Conservation (phyloP, 176 grass and related monocot genomes). For the Melocanna baccifera region DNA sequence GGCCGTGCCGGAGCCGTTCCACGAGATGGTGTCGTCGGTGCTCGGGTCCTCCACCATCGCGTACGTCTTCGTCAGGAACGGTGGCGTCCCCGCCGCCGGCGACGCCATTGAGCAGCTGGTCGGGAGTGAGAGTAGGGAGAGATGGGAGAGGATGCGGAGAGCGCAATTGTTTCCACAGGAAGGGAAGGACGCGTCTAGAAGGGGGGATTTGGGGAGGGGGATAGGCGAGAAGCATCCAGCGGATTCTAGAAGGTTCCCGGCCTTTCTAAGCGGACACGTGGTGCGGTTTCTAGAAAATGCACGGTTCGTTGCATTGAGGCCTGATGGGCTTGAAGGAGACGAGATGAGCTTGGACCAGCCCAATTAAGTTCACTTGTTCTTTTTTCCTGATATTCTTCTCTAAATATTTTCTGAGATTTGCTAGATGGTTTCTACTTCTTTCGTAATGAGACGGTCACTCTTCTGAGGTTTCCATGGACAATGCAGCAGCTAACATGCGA, state of each 20-base stretch:
- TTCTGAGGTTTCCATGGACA: too few relatives aligned
- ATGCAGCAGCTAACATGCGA: neutral
- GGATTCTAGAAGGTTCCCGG: slow-evolving; percentile 55
- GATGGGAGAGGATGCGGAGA: neutral
- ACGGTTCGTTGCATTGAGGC: neutral
- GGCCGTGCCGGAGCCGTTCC: slow-evolving; percentile 57
- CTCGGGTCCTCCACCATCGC: slow-evolving; percentile 53
- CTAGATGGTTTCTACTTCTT: too few relatives aligned
- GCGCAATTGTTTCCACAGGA: slow-evolving; percentile 15
- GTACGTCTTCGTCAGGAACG: slow-evolving; percentile 74
- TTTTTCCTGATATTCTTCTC: too few relatives aligned
- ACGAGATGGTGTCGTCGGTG: slow-evolving; percentile 62
- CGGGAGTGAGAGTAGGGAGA: neutral
- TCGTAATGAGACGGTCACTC: too few relatives aligned
- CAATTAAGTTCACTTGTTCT: neutral
- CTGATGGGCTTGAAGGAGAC: neutral
- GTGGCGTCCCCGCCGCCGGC: slow-evolving; percentile 46
- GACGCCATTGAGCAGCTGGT: slow-evolving; percentile 30
- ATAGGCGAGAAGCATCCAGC: slow-evolving; percentile 47
- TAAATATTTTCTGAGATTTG: too few relatives aligned
- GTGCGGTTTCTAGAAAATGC: slow-evolving; percentile 34
- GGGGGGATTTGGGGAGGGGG: slow-evolving; percentile 7
- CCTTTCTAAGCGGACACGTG: slow-evolving; percentile 13
- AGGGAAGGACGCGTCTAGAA: slow-evolving; percentile 20
- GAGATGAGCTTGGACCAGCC: neutral